A percentile compares a stretch with the other conserved stretches of the same genome.
These are phyloP conservation scores for Pseudogymnoascus sp. DNA, from an alignment of 2,329 filamentous ascomycete genomes.

Conservation along the genomic window DNA sequence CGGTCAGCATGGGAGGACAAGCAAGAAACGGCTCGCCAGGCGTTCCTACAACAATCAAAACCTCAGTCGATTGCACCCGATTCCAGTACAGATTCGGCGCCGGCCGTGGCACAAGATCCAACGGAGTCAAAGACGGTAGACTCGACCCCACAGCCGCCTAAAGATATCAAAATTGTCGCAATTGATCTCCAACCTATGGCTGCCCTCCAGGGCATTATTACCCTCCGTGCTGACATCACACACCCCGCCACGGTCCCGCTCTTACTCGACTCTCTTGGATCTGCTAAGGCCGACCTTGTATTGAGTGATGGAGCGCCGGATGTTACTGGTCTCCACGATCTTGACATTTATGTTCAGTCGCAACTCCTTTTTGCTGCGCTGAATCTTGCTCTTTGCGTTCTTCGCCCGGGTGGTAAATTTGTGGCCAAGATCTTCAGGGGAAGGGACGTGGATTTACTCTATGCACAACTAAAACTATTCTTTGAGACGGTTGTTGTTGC, in stretches of 20 bases:
- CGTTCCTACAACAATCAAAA: slow-evolving; percentile 39
- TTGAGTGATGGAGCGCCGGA: slow-evolving; percentile 94
- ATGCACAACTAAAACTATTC: slow-evolving; percentile 86
- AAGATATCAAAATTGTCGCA: slow-evolving; percentile 85
- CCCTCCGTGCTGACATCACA: slow-evolving; percentile 90
- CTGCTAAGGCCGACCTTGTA: slow-evolving; percentile 82
- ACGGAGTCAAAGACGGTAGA: slow-evolving; percentile 28
- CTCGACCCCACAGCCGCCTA: slow-evolving; percentile 38
- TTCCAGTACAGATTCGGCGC: slow-evolving; percentile 12
- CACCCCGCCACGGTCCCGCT: slow-evolving; percentile 92
- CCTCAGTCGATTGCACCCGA: slow-evolving; percentile 23
- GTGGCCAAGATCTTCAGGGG: slow-evolving; percentile 97
- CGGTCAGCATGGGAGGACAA: slow-evolving; percentile 80
- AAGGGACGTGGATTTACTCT: slow-evolving; percentile 90
- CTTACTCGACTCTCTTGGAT: slow-evolving; percentile 70
- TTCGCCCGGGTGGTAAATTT: slow-evolving; percentile 89
- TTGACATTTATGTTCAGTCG: slow-evolving; percentile 96
- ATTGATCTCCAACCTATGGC: slow-evolving; percentile 96
- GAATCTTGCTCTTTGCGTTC: slow-evolving; percentile 85
- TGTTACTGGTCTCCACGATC: slow-evolving; percentile 90
- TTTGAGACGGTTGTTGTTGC: slow-evolving; percentile 84
- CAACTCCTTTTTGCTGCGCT: slow-evolving; percentile 91
- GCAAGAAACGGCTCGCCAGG: slow-evolving; percentile 57
- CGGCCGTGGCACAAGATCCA: slow-evolving; percentile 16
- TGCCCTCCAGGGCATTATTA: slow-evolving; percentile 84